Base-by-base conservation (phyloP, 1,284 basidiomycete genomes). In the Ganoderma sinense region DNA sequence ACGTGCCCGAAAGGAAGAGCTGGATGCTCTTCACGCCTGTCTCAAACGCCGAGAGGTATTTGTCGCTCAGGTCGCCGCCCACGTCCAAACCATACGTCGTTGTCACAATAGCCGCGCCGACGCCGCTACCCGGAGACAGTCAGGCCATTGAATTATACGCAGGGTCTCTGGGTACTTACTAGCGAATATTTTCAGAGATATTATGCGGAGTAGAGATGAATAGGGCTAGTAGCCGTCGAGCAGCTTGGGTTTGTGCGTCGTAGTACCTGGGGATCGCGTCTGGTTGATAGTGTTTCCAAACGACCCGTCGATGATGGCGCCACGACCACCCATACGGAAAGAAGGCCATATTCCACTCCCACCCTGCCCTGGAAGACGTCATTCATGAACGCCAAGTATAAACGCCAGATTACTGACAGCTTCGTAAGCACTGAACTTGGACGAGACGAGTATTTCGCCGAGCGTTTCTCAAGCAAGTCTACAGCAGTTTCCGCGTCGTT, bases 51-150 rank as follows among this genome's bases (percentile, higher is more conserved):
- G 39, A 23, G 23, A 74, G 60, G 61, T 71, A 71, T 7, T 61
- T 48, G 48, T 73, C 66, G 33, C 68, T 61, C 8, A 64, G 39
- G 13, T 62, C 61, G 13, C 33, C n/a, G 16, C 65, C 31, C 8
- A 58, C 56, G 23, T 66, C 26, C 18, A 67, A 64, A 7, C 75
- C 76, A 55, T 77, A 77, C 16, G 66, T 62, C 61, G 73, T 64
- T 10, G 41, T 61, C 13, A 76, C 31, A 18, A 74, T 66, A 40
- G 69, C 70, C 16, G 65, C 55, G 16, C 69, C 64, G 1, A 72
- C 29, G 18, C 69, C 59, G 7, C 72, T 69, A 39, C 23, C 13
- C 1, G 11, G 29, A 6, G 7, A 56, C 23, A 31, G 26, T 62
- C 11, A 62, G 61, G 20, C 29, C 20, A 31, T 18, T 13, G 10